Evolutionary conservation across 306 rosid genomes (phyloP).

Genomic region (Lathyrus aphaca): DNA sequence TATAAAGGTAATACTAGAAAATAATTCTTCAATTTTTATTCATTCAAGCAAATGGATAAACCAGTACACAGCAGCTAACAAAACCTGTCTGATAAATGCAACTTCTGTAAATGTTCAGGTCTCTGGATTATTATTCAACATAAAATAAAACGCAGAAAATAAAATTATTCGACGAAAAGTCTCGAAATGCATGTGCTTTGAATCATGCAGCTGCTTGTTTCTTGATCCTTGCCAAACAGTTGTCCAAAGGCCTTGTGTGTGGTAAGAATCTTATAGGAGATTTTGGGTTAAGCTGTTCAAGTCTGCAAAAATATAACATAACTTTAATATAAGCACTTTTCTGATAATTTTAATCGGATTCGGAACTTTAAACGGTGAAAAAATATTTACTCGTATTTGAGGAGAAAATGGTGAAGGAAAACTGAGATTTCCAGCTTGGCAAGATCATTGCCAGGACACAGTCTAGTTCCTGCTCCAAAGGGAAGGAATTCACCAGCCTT

Average conservation of each 20-base stretch:
- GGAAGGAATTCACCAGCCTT: slow-evolving; percentile 76
- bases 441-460: slow-evolving; percentile 62
- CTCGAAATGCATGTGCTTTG: not conserved
- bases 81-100: not conserved
- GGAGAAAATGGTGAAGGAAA: slow-evolving; percentile 74
- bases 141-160: no score
- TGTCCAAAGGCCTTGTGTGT: slow-evolving; percentile 66
- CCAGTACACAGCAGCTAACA: not conserved
- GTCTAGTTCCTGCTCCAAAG: slow-evolving; percentile 76
- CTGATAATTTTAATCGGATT: not conserved
- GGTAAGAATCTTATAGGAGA: slow-evolving; percentile 58
- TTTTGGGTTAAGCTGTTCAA: slow-evolving; percentile 54
- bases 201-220: slow-evolving; percentile 25
- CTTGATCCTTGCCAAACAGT: slow-evolving; percentile 65
- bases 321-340: not conserved
- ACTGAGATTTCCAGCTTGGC: slow-evolving; percentile 66
- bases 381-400: slow-evolving; percentile 50
- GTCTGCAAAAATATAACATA: slow-evolving; percentile 31
- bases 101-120: not conserved
- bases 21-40: not conserved
- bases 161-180: not conserved
- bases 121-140: no score
- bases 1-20: no score
- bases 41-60: slow-evolving; percentile 3
- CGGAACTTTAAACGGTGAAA: not conserved